A percentile compares a stretch with the other conserved stretches of the same genome.
Conservation (phyloP, 2,329 filamentous ascomycete species). For the Nemania diffusa region DNA sequence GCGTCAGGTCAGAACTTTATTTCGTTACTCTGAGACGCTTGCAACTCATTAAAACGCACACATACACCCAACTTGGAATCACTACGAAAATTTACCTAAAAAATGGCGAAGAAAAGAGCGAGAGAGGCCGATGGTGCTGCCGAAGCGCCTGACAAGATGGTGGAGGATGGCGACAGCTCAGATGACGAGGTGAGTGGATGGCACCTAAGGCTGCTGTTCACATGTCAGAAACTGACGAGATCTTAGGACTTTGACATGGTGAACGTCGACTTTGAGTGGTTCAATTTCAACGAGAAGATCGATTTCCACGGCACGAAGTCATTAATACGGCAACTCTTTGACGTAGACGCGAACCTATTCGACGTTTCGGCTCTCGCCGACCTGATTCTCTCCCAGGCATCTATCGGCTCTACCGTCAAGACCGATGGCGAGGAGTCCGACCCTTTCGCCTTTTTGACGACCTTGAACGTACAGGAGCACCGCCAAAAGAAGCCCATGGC, state of each 20-base stretch:
- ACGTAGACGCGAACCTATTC: constrained; percentile 85
- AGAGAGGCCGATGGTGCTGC: constrained; percentile 60
- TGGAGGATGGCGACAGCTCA: constrained; percentile 58
- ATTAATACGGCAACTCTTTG: constrained; percentile 89
- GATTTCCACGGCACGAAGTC: constrained; percentile 97
- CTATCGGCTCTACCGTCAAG: constrained; percentile 94
- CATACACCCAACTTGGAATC: not conserved
- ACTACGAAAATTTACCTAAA: constrained; percentile 14
- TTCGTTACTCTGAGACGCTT: not conserved
- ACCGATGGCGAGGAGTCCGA: constrained; percentile 95
- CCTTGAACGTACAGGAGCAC: constrained; percentile 84
- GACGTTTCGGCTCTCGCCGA: constrained; percentile 89
- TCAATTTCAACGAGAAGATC: constrained; percentile 87
- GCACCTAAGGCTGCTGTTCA: not conserved
- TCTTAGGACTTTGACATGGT: constrained; percentile 86
- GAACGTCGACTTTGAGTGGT: constrained; percentile 98
- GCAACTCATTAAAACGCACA: not conserved
- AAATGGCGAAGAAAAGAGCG: constrained; percentile 63
- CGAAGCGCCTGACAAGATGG: constrained; percentile 61
- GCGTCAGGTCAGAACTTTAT: constrained; percentile 5
- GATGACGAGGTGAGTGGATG: constrained; percentile 59
- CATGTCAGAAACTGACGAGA: constrained; percentile 32
- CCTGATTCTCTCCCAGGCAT: constrained; percentile 85
- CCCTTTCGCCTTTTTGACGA: constrained; percentile 90
- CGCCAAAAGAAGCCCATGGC: constrained; percentile 78